Base-by-base conservation (phyloP, 768 basidiomycete genomes). In the Boletus patriciae region DNA sequence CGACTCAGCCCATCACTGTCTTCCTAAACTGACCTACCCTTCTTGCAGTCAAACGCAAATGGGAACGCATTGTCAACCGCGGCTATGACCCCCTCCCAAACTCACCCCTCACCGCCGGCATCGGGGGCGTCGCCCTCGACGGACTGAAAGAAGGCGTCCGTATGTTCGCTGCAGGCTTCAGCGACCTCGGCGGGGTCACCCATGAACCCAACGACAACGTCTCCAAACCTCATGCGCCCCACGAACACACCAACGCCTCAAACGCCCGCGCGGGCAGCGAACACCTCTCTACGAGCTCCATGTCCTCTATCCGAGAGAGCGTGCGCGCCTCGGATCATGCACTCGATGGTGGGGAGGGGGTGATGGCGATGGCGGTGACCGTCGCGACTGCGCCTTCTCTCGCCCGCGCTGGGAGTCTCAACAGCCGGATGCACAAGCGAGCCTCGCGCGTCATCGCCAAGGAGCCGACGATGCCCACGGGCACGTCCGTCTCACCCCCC, bases 21-120 rank as follows among this genome's bases (percentile, higher is more conserved):
- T 31, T 31, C 10, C 31, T 11, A 31, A 9, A 33, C n/a, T 41
- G 23, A 48, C 27, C 16, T 15, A 33, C 50, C 23, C 49, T 42
- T 29, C 9, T 13, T 41, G 3, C 61, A 86, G 85, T 93, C 48
- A 94, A 93, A 76, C 83, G 81, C 55, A 90, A 86, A 71, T 94
- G 92, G 92, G 90, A 87, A 69, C 81, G 83, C 33, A 90, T 93
- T 55, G 83, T 92, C 43, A 81, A 80, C 62, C 80, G 83, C 18
- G 85, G 86, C 25, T 21, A 66, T 1, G 63, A 68, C 16, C 50
- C 62, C 18, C 41, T 46, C 31, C 19, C 41, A 19, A 58, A 47
- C 37, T 7, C 38, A 9, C 13, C 47, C 11, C 52, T 41, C 27
- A 29, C 43, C 11, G 53, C 58, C 0, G 57, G 62, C 16, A 54